A percentile compares a stretch with the other conserved stretches of the same genome.
These are phyloP conservation scores for Cladosporium sp. DNA, from an alignment of 2,329 filamentous ascomycete species.

Conservation along the genomic window DNA sequence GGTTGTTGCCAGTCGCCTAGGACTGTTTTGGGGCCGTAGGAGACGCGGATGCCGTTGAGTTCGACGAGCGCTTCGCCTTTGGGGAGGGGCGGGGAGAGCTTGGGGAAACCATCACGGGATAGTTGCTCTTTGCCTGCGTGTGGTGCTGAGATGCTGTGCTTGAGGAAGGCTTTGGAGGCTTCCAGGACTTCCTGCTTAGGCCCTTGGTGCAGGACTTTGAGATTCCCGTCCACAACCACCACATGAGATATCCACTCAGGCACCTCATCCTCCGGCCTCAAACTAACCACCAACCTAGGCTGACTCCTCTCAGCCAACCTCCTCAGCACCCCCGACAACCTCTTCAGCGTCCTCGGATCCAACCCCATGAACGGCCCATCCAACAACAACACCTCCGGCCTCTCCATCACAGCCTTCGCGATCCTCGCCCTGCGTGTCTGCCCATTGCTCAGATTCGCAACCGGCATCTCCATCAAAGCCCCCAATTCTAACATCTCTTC, in stretches of 20 bases:
- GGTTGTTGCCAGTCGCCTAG: conserved; percentile 77
- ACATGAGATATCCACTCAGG: conserved; percentile 91
- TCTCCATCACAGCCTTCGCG: conserved; percentile 76
- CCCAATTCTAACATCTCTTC: conserved; percentile 69
- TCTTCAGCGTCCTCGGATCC: conserved; percentile 76
- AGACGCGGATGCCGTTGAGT: conserved; percentile 81
- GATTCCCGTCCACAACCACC: conserved; percentile 67
- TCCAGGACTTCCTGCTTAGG: conserved; percentile 61
- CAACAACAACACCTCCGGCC: conserved; percentile 78
- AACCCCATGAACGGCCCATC: conserved; percentile 97
- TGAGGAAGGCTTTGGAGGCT: neutral
- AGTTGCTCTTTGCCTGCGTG: conserved; percentile 23
- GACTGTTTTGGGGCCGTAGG: conserved; percentile 74
- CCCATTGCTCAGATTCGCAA: conserved; percentile 89
- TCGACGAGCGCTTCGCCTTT: conserved; percentile 74
- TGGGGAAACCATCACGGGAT: conserved; percentile 35
- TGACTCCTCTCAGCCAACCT: conserved; percentile 64
- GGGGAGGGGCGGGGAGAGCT: conserved; percentile 25
- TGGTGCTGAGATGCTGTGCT: neutral
- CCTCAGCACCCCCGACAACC: conserved; percentile 70
- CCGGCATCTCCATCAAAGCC: conserved; percentile 73
- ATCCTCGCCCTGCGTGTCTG: conserved; percentile 86
- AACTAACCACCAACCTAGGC: conserved; percentile 73
- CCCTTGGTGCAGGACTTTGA: conserved; percentile 66
- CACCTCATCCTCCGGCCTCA: conserved; percentile 81